Evolutionary conservation across 176 grass and related monocot genomes (phyloP).

Genomic region (Eremochloa ophiuroides): DNA sequence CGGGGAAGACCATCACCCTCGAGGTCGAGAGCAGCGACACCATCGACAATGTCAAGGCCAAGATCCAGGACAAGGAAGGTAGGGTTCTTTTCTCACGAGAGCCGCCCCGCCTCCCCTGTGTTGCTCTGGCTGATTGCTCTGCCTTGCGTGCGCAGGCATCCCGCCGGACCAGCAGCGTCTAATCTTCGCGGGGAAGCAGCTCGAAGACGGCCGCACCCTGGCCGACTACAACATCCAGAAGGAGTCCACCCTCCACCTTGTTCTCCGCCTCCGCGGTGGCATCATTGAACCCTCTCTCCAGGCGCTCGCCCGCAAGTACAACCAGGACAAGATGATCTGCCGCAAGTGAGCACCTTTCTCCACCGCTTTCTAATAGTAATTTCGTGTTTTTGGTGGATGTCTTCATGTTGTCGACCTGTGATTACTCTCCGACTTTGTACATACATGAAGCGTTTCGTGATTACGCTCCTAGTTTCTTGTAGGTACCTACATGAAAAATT

Average conservation of each 20-base stretch:
- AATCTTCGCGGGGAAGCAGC: constrained; percentile 95
- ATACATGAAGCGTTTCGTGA: too few species aligned
- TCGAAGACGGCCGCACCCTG: constrained; percentile 80
- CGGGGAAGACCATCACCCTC: constrained; percentile 95
- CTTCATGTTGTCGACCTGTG: neutral
- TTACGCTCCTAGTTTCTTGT: neutral
- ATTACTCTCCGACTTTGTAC: too few species aligned
- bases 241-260: constrained; percentile 86
- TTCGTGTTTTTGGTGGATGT: neutral
- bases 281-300: constrained; percentile 86
- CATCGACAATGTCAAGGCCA: constrained; percentile 97
- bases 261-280: constrained; percentile 80
- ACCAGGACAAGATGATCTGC: constrained; percentile 94
- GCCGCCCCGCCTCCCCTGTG: too few species aligned
- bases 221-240: constrained; percentile 99
- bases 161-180: constrained; percentile 94
- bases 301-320: constrained; percentile 94
- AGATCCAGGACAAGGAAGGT: constrained; percentile 99
- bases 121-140: neutral
- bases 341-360: constrained; percentile 49
- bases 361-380: too few species aligned
- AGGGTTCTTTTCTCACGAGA: too few species aligned
- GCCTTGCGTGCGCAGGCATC: constrained; percentile 25
- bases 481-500: neutral
- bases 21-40: constrained; percentile 99